Base-by-base conservation (phyloP, 805 yeast species). In the Suhomyces tanzawaensis region DNA sequence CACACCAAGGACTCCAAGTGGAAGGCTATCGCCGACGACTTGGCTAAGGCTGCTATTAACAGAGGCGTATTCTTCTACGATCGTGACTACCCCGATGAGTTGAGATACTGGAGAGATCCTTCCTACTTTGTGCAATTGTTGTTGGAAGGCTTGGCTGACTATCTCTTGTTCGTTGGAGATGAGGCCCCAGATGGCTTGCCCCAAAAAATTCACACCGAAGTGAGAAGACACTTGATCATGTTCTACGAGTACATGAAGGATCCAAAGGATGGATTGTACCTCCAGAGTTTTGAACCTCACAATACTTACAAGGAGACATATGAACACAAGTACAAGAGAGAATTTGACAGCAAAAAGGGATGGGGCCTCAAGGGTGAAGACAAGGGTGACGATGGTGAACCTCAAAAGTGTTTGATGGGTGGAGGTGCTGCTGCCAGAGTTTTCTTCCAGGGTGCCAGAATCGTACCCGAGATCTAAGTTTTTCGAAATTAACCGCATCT, bases 61-160 rank as follows among this genome's bases (percentile, higher is more conserved):
- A 65, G 79, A 44, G 68, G 74, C 45, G 72, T 68, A 12, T 72
- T 79, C 21, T 64, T 82, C 41, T 82, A 76, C 47, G 83, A 81
- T 57, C 71, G 87, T 48, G 88, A 82, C 53, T 77, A 78, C 41
- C 73, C 69, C 36, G 57, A 64, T 52, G 69, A 64, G 8, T 70
- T 72, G 48, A 63, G 88, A 37, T 80, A 72, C 60, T 81, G 84
- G 78, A 70, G 82, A 47, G 87, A 81, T 49, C 63, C 76, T 11
- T 71, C 82, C 1, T 78, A 76, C 59, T 82, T 81, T 54, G 71
- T 76, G 38, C 88, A 81, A 54, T 65, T 82, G 46, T 60, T 82
- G 34, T 66, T 80, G 29, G 87, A 80, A 55, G 88, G 88, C 0
- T 62, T 81, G 34, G 83, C 85, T 4, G 87, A 82, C 54, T 82